These are phyloP conservation scores for Apiotrichum porosum DNA, from an alignment of 1,284 basidiomycete genomes.

Conservation along the genomic window DNA sequence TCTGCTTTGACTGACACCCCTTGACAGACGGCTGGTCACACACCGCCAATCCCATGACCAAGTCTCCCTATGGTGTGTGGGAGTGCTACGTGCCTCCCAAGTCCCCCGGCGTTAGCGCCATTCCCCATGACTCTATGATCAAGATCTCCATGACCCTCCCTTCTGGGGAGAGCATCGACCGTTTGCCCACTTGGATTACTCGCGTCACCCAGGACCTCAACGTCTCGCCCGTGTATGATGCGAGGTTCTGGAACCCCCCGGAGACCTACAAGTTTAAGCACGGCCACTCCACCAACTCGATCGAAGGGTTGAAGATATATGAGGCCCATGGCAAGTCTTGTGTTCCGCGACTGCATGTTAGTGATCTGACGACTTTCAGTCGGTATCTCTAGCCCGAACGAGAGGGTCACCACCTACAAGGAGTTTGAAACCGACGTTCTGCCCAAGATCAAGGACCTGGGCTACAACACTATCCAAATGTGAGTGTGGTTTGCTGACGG, in stretches of 20 bases:
- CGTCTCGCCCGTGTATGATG: constrained; percentile 89
- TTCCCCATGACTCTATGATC: constrained; percentile 89
- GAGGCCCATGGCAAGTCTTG: constrained; percentile 78
- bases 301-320: constrained; percentile 73
- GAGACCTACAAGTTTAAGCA: constrained; percentile 80
- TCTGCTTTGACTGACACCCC: background rate
- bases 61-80: constrained; percentile 88
- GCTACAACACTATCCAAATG: constrained; percentile 95
- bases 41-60: constrained; percentile 75
- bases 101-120: constrained; percentile 66
- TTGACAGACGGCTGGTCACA: constrained; percentile 78
- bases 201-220: constrained; percentile 90
- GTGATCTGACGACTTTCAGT: constrained; percentile 57
- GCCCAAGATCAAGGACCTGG: constrained; percentile 81
- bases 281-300: constrained; percentile 35
- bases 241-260: constrained; percentile 97
- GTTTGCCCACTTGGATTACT: constrained; percentile 87
- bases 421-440: constrained; percentile 85
- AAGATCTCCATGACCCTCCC: constrained; percentile 87
- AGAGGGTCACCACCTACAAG: constrained; percentile 86
- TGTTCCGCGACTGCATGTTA: too few species aligned
- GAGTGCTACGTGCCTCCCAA: constrained; percentile 73
- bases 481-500: constrained; percentile 9
- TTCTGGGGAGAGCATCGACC: constrained; percentile 74
- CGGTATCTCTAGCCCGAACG: constrained; percentile 87